Conservation (phyloP, 352 stramenopile species). For the Phytophthora podocarpi region DNA sequence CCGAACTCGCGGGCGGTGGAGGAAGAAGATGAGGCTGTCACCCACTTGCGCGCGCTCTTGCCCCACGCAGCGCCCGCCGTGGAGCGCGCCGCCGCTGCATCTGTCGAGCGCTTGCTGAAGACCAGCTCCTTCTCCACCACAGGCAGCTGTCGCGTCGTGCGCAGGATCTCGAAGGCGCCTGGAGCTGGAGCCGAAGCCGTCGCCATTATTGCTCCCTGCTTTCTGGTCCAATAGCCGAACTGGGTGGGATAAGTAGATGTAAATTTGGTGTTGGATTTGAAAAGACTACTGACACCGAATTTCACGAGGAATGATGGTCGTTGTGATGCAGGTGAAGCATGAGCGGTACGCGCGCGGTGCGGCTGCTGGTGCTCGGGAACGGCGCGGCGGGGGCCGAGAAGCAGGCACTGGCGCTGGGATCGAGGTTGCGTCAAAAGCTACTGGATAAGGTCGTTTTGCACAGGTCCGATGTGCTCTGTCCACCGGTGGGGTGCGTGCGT, state of each 20-base stretch:
- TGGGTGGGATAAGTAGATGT: conserved; percentile 1
- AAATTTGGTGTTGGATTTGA: neutral
- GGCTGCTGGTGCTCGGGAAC: conserved; percentile 73
- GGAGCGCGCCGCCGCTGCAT: conserved; percentile 19
- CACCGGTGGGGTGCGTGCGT: conserved; percentile 33
- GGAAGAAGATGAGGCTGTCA: conserved; percentile 10
- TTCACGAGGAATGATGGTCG: conserved; percentile 3
- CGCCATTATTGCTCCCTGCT: conserved; percentile 10
- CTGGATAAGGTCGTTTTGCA: neutral
- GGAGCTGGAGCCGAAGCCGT: conserved; percentile 10
- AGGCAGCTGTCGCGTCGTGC: conserved; percentile 45
- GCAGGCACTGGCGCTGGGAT: conserved; percentile 64
- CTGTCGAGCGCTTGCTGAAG: conserved; percentile 25
- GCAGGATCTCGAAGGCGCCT: conserved; percentile 52
- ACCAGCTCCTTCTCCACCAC: conserved; percentile 40
- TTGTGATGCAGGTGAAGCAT: neutral
- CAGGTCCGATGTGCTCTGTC: neutral
- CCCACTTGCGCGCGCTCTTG: conserved; percentile 52
- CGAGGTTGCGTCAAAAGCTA: conserved; percentile 35
- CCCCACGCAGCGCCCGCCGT: conserved; percentile 56
- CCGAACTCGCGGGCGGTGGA: conserved; percentile 9
- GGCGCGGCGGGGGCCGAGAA: conserved; percentile 78
- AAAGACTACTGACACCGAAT: conserved; percentile 5
- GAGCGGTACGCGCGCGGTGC: conserved; percentile 16
- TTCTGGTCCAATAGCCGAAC: conserved; percentile 10